Evolutionary conservation across 164 flowering plant species (phyloP).

Genomic region (Chloranthus sessilifolius): DNA sequence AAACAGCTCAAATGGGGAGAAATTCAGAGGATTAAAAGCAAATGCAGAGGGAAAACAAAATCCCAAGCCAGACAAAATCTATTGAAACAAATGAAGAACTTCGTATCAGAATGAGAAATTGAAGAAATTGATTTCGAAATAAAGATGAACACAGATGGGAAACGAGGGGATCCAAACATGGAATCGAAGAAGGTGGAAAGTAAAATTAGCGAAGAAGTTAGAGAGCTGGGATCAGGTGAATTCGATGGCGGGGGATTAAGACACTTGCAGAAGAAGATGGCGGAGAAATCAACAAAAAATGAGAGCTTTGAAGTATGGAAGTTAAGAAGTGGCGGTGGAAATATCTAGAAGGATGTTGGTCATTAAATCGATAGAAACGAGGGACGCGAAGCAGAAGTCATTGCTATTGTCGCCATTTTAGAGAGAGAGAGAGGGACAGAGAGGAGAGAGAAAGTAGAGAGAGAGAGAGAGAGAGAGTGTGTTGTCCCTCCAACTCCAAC

Average conservation of each 20-base stretch:
- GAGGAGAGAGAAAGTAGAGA: no score
- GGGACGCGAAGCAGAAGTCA: not conserved
- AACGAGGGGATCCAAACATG: no score
- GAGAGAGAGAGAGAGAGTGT: no score
- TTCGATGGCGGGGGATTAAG: not conserved
- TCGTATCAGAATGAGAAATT: not conserved
- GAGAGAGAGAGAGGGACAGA: no score
- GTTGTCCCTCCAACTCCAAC: no score
- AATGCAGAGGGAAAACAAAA: not conserved
- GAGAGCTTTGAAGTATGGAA: not conserved
- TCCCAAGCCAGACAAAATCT: not conserved
- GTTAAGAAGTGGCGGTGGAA: constrained; percentile 2
- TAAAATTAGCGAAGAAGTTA: not conserved
- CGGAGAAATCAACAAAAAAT: no score
- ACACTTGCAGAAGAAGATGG: not conserved
- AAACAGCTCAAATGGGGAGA: no score
- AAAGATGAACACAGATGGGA: no score
- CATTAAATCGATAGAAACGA: not conserved
- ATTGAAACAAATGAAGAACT: not conserved
- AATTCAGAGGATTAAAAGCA: not conserved
- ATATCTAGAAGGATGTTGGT: not conserved
- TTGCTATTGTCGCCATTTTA: no score
- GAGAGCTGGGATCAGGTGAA: not conserved
- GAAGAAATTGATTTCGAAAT: not conserved
- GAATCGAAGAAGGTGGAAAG: not conserved